These are phyloP conservation scores for Gyromitra esculenta DNA, from an alignment of 2,329 filamentous ascomycete genomes.

Conservation along the genomic window DNA sequence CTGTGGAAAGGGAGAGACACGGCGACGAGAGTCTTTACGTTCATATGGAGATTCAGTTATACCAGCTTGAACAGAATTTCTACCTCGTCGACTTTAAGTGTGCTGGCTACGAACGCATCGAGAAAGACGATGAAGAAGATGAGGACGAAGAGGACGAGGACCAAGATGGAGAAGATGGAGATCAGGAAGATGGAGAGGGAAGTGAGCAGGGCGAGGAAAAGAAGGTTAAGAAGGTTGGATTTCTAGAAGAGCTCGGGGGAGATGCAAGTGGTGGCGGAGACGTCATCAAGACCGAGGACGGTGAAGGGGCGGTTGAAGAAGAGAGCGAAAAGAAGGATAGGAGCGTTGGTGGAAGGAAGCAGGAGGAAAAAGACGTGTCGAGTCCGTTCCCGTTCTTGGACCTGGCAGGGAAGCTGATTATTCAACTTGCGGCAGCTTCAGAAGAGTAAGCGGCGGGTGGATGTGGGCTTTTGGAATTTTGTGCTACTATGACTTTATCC, in stretches of 20 bases:
- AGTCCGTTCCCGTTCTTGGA: constrained; percentile 96
- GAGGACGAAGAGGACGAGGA: background rate
- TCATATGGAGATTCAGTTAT: constrained; percentile 95
- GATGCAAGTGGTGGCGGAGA: constrained; percentile 54
- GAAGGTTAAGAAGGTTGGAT: constrained; percentile 53
- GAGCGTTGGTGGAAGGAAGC: constrained; percentile 45
- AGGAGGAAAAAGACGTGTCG: constrained; percentile 83
- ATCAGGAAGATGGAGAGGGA: constrained; percentile 58
- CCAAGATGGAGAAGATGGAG: constrained; percentile 33
- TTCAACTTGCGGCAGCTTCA: constrained; percentile 87
- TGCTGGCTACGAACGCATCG: constrained; percentile 85
- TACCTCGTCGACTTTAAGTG: constrained; percentile 99
- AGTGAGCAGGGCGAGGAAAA: constrained; percentile 45
- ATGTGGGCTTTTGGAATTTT: constrained; percentile 1
- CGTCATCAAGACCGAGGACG: constrained; percentile 53
- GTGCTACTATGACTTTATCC: constrained; percentile 13
- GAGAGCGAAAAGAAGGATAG: constrained; percentile 44
- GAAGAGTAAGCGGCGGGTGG: constrained; percentile 57
- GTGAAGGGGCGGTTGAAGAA: constrained; percentile 51
- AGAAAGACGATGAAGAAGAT: constrained; percentile 65
- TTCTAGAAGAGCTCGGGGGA: constrained; percentile 51
- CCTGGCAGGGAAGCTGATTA: constrained; percentile 88
- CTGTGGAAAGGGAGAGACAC: constrained; percentile 63
- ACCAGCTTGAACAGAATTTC: constrained; percentile 89
- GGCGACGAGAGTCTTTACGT: constrained; percentile 80